Percentiles rank a stretch among this genome's conserved stretches.
phyloP scores from a whole-genome alignment of 176 grass and related monocot genomes.

The Dactylis glomerata region DNA sequence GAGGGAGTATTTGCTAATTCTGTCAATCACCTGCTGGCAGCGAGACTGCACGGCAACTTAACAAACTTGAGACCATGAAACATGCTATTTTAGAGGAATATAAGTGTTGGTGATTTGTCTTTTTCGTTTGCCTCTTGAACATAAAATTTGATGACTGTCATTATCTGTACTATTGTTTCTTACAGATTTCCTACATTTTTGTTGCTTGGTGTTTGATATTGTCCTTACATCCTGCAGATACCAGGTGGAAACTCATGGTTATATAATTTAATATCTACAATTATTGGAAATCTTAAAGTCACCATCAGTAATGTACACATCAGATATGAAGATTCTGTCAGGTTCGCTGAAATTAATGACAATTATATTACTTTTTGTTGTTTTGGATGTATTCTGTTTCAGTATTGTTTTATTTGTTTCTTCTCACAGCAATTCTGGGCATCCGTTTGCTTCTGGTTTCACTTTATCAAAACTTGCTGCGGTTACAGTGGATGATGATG shows the following conservation, averaged over 20 bases:
- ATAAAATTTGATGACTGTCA: background rate
- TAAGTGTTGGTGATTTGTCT: background rate
- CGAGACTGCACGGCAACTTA: background rate
- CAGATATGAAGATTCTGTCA: slow-evolving; percentile 96
- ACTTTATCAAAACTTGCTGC: slow-evolving; percentile 97
- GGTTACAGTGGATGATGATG: slow-evolving; percentile 86
- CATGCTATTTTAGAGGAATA: background rate
- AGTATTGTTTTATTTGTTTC: slow-evolving; percentile 5
- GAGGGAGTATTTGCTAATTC: background rate
- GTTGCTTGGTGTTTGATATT: slow-evolving; percentile 28
- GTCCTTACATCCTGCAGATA: slow-evolving; percentile 40
- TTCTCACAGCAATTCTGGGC: slow-evolving; percentile 70
- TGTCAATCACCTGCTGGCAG: background rate
- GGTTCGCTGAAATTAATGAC: slow-evolving; percentile 43
- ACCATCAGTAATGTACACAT: slow-evolving; percentile 97
- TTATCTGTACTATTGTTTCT: background rate
- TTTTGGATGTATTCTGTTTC: slow-evolving; percentile 22
- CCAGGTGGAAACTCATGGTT: slow-evolving; percentile 84
- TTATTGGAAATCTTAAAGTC: slow-evolving; percentile 98
- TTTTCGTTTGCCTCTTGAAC: background rate
- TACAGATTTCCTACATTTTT: background rate
- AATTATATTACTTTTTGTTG: slow-evolving; percentile 2
- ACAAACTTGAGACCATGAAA: background rate
- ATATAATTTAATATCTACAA: slow-evolving; percentile 81
- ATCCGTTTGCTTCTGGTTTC: slow-evolving; percentile 86